Evolutionary conservation across 768 basidiomycete species (phyloP), one percentile per base, ranked within the genome.

Genomic region (Sporobolomyces phaffii): DNA sequence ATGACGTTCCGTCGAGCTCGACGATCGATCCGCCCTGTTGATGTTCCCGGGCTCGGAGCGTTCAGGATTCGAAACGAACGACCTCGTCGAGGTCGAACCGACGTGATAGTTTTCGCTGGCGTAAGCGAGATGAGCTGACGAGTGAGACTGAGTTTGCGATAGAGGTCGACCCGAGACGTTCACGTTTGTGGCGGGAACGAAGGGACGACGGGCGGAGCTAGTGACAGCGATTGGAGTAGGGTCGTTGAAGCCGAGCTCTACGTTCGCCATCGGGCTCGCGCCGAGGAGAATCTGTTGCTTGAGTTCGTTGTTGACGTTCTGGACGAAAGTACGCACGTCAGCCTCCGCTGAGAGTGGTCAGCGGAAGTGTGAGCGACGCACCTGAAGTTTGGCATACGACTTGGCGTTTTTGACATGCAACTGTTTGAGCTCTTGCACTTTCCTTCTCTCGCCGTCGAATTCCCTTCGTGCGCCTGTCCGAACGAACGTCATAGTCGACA

Each of bases 331-430:
- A 11, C 8, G 48, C 38, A 38, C 10, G 10, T 38, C 10, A 38
- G 38, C n/a, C n/a, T n/a, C n/a, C n/a, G n/a, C n/a, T 38, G 17
- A 9, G 38, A 17, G 9, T 38, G 9, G 10, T 38, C n/a, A 45
- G 10, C 44, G 7, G 44, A 22, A 45, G 7, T 7, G 18, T 11
- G 44, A 14, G 17, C 10, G 9, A 28, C 68, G 5, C 5, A 64
- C 73, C 63, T 73, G 72, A 49, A 76, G 73, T 67, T 75, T 75
- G 11, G 45, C 53, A 54, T 76, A 76, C n/a, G 74, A 73, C 36
- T 72, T 73, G 36, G 72, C 64, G 41, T 72, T 74, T 26, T 56
- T 58, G 29, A 59, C 58, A 66, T 73, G 62, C n/a, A 69, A 60
- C 33, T 76, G 72, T n/a, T 72, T 67, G 4, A 74, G 60, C 22